Percentiles rank a stretch among this genome's conserved stretches.
These are phyloP conservation scores for Aspergillus haitiensis DNA, from an alignment of 495 filamentous ascomycete species.

Conservation along the genomic window DNA sequence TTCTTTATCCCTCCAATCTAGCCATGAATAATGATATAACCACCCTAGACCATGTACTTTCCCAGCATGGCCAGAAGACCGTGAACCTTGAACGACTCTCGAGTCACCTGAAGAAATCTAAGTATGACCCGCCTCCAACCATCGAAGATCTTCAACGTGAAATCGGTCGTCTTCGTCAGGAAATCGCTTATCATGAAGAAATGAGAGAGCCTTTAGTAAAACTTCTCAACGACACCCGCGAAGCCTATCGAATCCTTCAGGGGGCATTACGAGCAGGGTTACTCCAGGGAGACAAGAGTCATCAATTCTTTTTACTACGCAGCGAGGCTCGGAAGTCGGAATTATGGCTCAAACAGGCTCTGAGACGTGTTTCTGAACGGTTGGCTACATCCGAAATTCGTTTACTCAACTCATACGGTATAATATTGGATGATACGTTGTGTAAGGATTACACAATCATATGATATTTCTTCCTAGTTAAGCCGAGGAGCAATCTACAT, in stretches of 20 bases:
- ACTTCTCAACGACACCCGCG: slow-evolving; percentile 13
- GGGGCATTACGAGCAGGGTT: slow-evolving; percentile 2
- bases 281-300: background rate
- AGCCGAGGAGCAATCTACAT: no score
- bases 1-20: background rate
- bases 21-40: slow-evolving; percentile 7
- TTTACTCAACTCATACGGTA: slow-evolving; percentile 3
- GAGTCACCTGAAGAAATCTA: slow-evolving; percentile 14
- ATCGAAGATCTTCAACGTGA: slow-evolving; percentile 14
- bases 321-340: background rate
- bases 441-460: slow-evolving; percentile 7
- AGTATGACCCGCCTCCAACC: slow-evolving; percentile 6
- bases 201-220: slow-evolving; percentile 11
- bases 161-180: slow-evolving; percentile 16
- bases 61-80: slow-evolving; percentile 14
- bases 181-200: slow-evolving; percentile 20
- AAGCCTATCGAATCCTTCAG: slow-evolving; percentile 17
- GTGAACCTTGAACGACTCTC: slow-evolving; percentile 19
- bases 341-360: background rate
- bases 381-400: background rate
- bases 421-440: slow-evolving; percentile 9
- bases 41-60: slow-evolving; percentile 15
- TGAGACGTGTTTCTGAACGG: background rate
- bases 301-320: background rate
- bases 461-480: background rate